phyloP scores from a whole-genome alignment of 495 filamentous ascomycete genomes.

The Platismatia glauca region DNA sequence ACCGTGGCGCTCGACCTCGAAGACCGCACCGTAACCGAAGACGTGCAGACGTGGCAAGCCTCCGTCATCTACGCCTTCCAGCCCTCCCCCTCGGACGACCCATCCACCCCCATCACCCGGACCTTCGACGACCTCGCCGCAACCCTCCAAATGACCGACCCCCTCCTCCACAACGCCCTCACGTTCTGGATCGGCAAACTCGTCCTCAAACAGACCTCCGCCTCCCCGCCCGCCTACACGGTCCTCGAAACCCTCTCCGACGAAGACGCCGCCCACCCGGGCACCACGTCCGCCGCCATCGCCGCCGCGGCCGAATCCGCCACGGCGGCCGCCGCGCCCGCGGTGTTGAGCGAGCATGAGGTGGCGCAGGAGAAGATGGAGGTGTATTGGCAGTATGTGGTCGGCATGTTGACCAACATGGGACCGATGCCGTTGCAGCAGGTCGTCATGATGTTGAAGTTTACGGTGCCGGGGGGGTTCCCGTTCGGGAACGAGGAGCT shows the following conservation, averaged over 20 bases:
- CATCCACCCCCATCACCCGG: constrained; percentile 36
- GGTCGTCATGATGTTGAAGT: constrained; percentile 88
- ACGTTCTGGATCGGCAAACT: constrained; percentile 76
- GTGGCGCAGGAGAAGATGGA: constrained; percentile 66
- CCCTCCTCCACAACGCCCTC: constrained; percentile 67
- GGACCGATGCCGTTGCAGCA: constrained; percentile 69
- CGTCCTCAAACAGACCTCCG: constrained; percentile 54
- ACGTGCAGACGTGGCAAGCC: constrained; percentile 81
- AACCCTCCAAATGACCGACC: constrained; percentile 64
- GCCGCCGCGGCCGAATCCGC: constrained; percentile 42
- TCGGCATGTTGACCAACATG: constrained; percentile 89
- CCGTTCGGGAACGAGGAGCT: constrained; percentile 70
- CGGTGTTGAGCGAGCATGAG: constrained; percentile 38
- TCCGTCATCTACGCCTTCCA: constrained; percentile 85
- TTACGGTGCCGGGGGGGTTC: constrained; percentile 80
- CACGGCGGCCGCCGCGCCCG: constrained; percentile 40
- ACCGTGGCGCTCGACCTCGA: constrained; percentile 73
- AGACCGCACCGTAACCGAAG: constrained; percentile 64
- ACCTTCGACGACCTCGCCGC: constrained; percentile 54
- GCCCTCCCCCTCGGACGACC: constrained; percentile 29
- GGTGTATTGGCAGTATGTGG: constrained; percentile 83
- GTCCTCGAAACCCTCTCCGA: constrained; percentile 56
- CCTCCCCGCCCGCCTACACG: constrained; percentile 41
- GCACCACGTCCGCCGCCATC: constrained; percentile 25
- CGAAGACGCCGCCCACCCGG: constrained; percentile 32